Conservation (phyloP, 2,329 filamentous ascomycete species). For the Alternaria novae-zelandiae region DNA sequence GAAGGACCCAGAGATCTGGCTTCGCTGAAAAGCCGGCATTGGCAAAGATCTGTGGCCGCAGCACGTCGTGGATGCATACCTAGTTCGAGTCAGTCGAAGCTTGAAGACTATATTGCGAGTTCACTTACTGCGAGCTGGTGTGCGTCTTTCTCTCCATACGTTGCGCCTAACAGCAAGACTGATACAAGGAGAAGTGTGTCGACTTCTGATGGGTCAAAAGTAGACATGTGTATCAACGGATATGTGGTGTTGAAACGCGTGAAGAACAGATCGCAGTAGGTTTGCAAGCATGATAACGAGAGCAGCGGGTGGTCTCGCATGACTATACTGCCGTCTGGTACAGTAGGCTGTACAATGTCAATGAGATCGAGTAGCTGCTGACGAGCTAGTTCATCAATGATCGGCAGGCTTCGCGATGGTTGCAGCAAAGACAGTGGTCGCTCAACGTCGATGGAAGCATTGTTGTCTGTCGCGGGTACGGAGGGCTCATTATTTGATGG, state of each 20-base stretch:
- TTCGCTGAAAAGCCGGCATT: constrained; percentile 63
- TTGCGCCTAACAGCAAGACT: constrained; percentile 66
- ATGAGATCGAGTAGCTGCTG: constrained; percentile 58
- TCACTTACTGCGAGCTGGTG: constrained; percentile 61
- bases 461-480: neutral
- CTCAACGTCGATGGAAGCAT: constrained; percentile 30
- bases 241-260: constrained; percentile 66
- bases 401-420: constrained; percentile 37
- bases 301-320: constrained; percentile 60
- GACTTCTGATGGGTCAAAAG: constrained; percentile 59
- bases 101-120: constrained; percentile 6
- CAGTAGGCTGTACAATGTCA: constrained; percentile 56
- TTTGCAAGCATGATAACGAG: constrained; percentile 59
- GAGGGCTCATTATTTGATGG: neutral
- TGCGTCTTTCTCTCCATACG: constrained; percentile 64
- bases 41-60: constrained; percentile 65
- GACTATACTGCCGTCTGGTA: constrained; percentile 56
- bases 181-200: constrained; percentile 63
- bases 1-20: constrained; percentile 67
- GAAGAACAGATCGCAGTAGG: constrained; percentile 66
- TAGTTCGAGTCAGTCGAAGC: constrained; percentile 13
- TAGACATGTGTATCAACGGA: constrained; percentile 64
- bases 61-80: constrained; percentile 66
- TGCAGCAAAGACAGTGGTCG: constrained; percentile 44
- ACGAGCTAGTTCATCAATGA: constrained; percentile 53